Evolutionary conservation across 306 rosid genomes (phyloP).

Genomic region (Sindora glabra): DNA sequence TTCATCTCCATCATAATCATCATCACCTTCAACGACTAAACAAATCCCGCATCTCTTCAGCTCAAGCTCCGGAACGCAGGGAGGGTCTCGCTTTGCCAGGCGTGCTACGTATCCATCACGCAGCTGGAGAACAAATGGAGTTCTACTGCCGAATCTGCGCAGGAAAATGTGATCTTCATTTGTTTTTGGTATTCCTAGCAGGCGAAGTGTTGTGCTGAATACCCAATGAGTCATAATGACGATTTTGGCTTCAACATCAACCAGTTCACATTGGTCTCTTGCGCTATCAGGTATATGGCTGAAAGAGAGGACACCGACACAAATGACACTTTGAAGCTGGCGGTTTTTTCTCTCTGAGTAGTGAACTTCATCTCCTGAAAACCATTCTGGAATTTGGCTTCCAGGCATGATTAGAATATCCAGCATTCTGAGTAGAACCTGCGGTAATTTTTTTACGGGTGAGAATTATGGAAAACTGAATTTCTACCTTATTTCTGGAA

Average conservation of each 20-base stretch:
- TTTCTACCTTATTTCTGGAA: too few relatives aligned
- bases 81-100: constrained; percentile 11
- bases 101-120: constrained; percentile 22
- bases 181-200: constrained; percentile 32
- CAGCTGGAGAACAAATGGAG: constrained; percentile 18
- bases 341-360: constrained; percentile 28
- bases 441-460: too few relatives aligned
- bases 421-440: constrained; percentile 34
- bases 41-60: constrained; percentile 9
- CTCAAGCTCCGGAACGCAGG: neutral
- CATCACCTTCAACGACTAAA: constrained; percentile 17
- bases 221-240: constrained; percentile 20
- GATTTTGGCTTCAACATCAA: constrained; percentile 33
- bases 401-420: constrained; percentile 42
- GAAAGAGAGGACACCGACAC: constrained; percentile 40
- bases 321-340: constrained; percentile 21
- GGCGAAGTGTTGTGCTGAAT: constrained; percentile 16
- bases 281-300: constrained; percentile 15
- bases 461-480: too few relatives aligned
- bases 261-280: constrained; percentile 12
- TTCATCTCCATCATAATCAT: constrained; percentile 23
- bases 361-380: constrained; percentile 23
- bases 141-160: constrained; percentile 14
- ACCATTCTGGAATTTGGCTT: constrained; percentile 48
- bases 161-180: constrained; percentile 38